A percentile compares a stretch with the other conserved stretches of the same genome.
Conservation (phyloP, 768 basidiomycete species). For the Trametes punicea region DNA sequence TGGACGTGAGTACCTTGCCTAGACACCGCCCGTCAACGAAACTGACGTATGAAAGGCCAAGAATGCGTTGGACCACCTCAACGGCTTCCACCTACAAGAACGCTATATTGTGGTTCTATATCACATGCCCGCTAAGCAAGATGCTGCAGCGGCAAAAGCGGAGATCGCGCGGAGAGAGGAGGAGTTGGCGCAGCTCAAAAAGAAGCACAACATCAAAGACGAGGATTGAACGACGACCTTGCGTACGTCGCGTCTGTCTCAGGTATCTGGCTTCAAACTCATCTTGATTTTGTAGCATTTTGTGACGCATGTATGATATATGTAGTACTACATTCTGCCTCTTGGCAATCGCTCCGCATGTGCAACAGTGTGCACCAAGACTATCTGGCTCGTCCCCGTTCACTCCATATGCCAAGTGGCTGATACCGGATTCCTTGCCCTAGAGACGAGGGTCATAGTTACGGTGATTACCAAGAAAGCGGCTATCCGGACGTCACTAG, state of each 20-base stretch:
- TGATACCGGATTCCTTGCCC: not conserved
- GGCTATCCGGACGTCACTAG: not conserved
- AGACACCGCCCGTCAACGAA: not conserved
- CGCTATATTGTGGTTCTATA: conserved; percentile 98
- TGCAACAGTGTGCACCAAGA: no score
- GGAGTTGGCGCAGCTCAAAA: conserved; percentile 83
- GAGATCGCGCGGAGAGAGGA: conserved; percentile 90
- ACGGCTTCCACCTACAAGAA: conserved; percentile 97
- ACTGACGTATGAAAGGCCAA: conserved; percentile 62
- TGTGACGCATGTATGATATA: not conserved
- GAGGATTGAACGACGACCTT: conserved; percentile 47
- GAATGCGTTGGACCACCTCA: conserved; percentile 93
- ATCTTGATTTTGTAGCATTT: not conserved
- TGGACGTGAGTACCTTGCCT: conserved; percentile 64
- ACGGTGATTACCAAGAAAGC: not conserved
- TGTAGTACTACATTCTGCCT: not conserved
- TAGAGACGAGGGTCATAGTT: no score
- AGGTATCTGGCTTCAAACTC: not conserved
- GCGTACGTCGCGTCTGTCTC: not conserved
- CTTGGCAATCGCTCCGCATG: no score
- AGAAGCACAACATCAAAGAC: conserved; percentile 73
- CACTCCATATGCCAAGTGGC: no score
- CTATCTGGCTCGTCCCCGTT: no score
- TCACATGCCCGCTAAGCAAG: conserved; percentile 97
- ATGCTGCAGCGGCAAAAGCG: conserved; percentile 88